Base-by-base conservation (phyloP, 495 filamentous ascomycete species). In the Aspergillus carlsbadensis region DNA sequence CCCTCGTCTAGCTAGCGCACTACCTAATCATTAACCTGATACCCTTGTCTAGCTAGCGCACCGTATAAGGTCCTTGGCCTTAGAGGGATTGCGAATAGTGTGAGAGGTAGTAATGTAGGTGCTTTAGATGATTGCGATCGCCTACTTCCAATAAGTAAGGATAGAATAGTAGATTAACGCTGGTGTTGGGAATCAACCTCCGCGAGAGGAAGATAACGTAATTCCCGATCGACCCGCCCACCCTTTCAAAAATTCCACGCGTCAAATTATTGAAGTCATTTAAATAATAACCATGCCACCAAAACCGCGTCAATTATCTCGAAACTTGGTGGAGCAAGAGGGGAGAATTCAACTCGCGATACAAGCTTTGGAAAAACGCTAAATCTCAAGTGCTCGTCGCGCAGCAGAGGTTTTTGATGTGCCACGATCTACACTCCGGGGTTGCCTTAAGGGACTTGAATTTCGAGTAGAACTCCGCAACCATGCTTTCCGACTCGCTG, bases 401-500 rank as follows among this genome's bases (percentile, higher is more conserved):
- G 43, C 56, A 18, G 56, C 43, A 41, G 47, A 36, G 1, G 40
- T 41, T 49, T 59, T 46, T 57, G 36, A 49, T 35, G 36, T 54
- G 5, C 49, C 56, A 46, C n/a, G 24, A 3, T 20, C 61, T 8
- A 70, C 64, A 13, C 56, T 72, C 4, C 52, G 35, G 2, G 4
- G 14, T 13, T 54, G 64, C 5, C 43, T 64, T 15, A 57, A 61
- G 56, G 45, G 47, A 20, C 6, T 6, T 29, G 37, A 26, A n/a
- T 55, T 29, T 50, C 50, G 50, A 5, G 36, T 47, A 21, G 39
- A 49, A 52, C 6, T 14, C 18, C 58, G 50, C 36, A 42, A 37
- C 10, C 70, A 65, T 40, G 57, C 0, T 15, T 43, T 50, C 48
- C 68, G 68, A 56, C 63, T 78, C 39, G 43, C 50, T 49, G n/a